Base-by-base conservation (phyloP, 768 basidiomycete species). In the Phaffia australis region DNA sequence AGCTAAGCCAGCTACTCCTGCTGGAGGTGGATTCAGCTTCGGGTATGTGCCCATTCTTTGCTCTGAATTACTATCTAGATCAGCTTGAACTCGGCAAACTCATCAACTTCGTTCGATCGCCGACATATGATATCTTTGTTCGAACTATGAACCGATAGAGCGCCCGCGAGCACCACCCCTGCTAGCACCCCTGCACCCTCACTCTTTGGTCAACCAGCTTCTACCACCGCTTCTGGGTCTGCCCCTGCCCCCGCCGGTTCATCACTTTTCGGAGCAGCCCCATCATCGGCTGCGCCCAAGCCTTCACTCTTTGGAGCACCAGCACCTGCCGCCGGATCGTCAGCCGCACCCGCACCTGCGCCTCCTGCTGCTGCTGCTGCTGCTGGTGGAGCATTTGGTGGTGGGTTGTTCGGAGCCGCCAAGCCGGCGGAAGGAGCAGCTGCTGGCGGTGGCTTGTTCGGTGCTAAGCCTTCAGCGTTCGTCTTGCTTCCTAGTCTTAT, bases 301-400 rank as follows among this genome's bases (percentile, higher is more conserved):
- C 19, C 50, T 32, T 56, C 52, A 15, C 66, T 67, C 29, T 67
- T 67, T 56, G 66, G 66, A 55, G 66, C 49, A n/a, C n/a, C 65
- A 46, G 52, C 58, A 21, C 35, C 65, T 18, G n/a, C 65, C 4
- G 7, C 60, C 19, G 54, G 48, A 59, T 56, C 35, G 23, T 29
- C 60, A n/a, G 46, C 7, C 52, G 57, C n/a, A 27, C 25, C 21
- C 7, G 2, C 32, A n/a, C 54, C 63, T 51, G 63, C 63, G 25
- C 63, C 62, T 8, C n/a, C 62, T 54, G 58, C 58, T 27, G 15
- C 58, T 35, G 25, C 60, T 35, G 51, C 62, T 56, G 50, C 63
- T 29, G 25, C 63, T 9, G 46, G 52, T 23, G 57, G 52, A 48
- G 29, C 52, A n/a, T 61, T 61, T 27, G 60, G 60, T 30, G 60